Evolutionary conservation across 495 filamentous ascomycete species (phyloP).

Genomic region (Lasiosphaeris hirsuta): DNA sequence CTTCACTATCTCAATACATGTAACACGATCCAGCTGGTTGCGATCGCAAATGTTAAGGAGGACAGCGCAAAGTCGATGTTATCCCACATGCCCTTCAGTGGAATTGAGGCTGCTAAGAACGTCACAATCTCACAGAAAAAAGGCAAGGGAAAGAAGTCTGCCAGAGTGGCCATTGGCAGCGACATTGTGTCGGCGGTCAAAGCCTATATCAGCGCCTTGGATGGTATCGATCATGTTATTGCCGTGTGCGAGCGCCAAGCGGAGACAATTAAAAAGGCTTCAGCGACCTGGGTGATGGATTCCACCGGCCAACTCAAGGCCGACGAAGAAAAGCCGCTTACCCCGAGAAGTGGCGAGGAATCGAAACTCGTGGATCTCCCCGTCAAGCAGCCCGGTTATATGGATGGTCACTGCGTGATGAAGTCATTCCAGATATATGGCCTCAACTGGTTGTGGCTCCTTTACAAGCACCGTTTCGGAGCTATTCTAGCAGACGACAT

Average conservation of each 20-base stretch:
- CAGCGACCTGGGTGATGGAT: constrained; percentile 77
- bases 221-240: constrained; percentile 72
- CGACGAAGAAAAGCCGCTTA: constrained; percentile 28
- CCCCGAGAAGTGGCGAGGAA: constrained; percentile 26
- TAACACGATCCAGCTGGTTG: constrained; percentile 64
- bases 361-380: constrained; percentile 29
- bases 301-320: constrained; percentile 51
- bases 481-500: constrained; percentile 97
- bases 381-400: constrained; percentile 61
- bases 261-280: constrained; percentile 61
- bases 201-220: constrained; percentile 33
- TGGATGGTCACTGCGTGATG: constrained; percentile 66
- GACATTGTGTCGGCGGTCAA: constrained; percentile 36
- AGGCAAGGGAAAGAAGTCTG: constrained; percentile 28
- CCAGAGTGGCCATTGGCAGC: constrained; percentile 35
- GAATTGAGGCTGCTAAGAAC: constrained; percentile 58
- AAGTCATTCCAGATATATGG: constrained; percentile 94
- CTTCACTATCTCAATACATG: constrained; percentile 83
- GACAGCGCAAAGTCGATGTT: constrained; percentile 64
- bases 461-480: constrained; percentile 72
- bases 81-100: constrained; percentile 63
- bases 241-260: constrained; percentile 70
- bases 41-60: constrained; percentile 69
- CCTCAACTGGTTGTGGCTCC: constrained; percentile 84
- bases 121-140: constrained; percentile 51